Evolutionary conservation across 2,329 filamentous ascomycete genomes (phyloP), one percentile per base, ranked within the genome.

Genomic region (Trichophyton verrucosum): DNA sequence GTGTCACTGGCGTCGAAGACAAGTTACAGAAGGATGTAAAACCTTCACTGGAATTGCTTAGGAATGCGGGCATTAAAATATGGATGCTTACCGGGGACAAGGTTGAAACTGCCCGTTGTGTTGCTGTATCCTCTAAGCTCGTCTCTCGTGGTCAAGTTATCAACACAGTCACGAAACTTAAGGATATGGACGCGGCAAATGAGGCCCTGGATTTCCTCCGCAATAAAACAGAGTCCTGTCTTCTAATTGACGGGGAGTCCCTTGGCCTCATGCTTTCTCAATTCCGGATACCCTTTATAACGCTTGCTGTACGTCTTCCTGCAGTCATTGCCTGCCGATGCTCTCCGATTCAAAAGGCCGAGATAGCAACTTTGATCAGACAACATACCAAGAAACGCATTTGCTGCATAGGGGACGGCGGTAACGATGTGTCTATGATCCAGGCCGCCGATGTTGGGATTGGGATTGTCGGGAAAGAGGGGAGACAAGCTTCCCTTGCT

Each of bases 61-160:
- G 94, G 66, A 99, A 99, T 68, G 94, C 94, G 0, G 94, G 94
- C 27, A 94, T 99, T 76, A 97, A 97, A 74, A 97, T 99, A 58
- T 99, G 94, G 94, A 99, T 99, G 94, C 80, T 99, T 71, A 99
- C 94, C 0, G 94, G 94, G 55, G 94, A 99, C 79, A 99, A 99
- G 75, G 89, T 99, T 2, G 94, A 99, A 75, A 99, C 94, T 13
- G 94, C 94, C 15, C 86, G 94, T 40, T 99, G 94, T 74, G 92
- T 99, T 11, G 95, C 94, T 1, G 88, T 99, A 49, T 95, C 88
- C 69, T 91, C 92, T 33, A 96, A 96, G 73, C 82, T 99, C 5
- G 94, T 99, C 13, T 87, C 91, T 3, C 82, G 94, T 64, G 92
- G 92, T 1, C 95, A 99, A 74, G 94, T 92, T 72, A 96, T 99